phyloP scores from a whole-genome alignment of 1,139 yeast genomes.

The Diutina sp. region DNA sequence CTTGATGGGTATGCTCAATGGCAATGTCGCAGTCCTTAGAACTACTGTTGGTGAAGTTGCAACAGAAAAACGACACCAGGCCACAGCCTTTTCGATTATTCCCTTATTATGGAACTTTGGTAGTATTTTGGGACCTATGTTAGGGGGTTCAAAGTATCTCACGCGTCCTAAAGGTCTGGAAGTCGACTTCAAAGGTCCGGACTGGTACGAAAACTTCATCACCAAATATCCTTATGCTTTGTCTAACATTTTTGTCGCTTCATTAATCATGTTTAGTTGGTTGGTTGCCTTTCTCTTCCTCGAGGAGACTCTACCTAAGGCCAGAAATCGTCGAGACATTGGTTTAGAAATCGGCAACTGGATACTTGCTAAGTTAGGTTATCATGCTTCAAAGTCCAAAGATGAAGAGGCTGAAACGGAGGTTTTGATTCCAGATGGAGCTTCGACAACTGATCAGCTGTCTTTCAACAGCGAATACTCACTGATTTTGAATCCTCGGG shows the following conservation, averaged over 20 bases:
- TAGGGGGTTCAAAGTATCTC: constrained; percentile 8
- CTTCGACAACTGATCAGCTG: not conserved
- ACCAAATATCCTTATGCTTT: constrained; percentile 7
- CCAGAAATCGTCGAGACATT: constrained; percentile 4
- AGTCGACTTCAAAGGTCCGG: constrained; percentile 4
- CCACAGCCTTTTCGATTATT: constrained; percentile 8
- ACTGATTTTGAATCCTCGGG: not conserved
- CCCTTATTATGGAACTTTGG: constrained; percentile 9
- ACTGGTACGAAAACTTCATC: constrained; percentile 5
- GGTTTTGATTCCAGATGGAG: not conserved
- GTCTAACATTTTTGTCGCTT: constrained; percentile 7
- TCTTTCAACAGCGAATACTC: not conserved
- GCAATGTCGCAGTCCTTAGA: constrained; percentile 8
- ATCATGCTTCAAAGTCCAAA: not conserved
- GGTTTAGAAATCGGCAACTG: constrained; percentile 8
- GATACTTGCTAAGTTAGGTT: not conserved
- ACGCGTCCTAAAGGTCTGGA: constrained; percentile 5
- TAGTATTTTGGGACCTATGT: constrained; percentile 8
- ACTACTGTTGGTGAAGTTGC: constrained; percentile 9
- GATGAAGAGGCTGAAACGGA: not conserved
- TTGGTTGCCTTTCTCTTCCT: constrained; percentile 7
- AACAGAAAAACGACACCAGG: constrained; percentile 8
- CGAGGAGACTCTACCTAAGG: constrained; percentile 7
- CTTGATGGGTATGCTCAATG: constrained; percentile 8
- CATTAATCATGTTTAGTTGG: constrained; percentile 4